phyloP scores from a whole-genome alignment of 108 stramenopile species.

The Aureococcus anophagefferens region DNA sequence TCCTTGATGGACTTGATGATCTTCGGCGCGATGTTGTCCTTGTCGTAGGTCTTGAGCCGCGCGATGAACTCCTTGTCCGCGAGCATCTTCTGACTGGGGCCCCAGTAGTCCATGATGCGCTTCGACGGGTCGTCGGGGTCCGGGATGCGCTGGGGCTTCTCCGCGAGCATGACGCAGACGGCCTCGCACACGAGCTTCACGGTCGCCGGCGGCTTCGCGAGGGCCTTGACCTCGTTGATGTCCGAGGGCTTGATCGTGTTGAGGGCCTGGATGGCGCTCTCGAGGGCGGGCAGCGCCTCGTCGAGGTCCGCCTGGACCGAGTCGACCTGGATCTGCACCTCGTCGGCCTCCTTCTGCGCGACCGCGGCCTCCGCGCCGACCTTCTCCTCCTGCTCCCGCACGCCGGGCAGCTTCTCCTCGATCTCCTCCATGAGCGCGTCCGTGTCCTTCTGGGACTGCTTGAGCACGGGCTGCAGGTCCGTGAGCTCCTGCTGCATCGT shows the following conservation, averaged over 20 bases:
- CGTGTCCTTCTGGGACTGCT: constrained; percentile 30
- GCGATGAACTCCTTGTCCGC: constrained; percentile 36
- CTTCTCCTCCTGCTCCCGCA: constrained; percentile 36
- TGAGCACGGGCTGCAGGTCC: constrained; percentile 43
- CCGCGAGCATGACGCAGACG: constrained; percentile 48
- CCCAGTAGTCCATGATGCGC: constrained; percentile 59
- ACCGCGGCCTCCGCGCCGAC: constrained; percentile 40
- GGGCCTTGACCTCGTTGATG: constrained; percentile 47
- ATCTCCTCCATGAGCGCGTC: constrained; percentile 46
- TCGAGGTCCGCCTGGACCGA: constrained; percentile 53
- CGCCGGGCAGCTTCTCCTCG: constrained; percentile 45
- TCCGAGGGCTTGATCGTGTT: constrained; percentile 40
- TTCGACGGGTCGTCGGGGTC: constrained; percentile 53
- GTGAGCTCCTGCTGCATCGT: constrained; percentile 36
- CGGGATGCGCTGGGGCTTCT: constrained; percentile 42
- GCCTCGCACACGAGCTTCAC: constrained; percentile 53
- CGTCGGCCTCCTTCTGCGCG: constrained; percentile 45
- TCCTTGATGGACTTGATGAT: constrained; percentile 36
- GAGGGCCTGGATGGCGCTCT: constrained; percentile 41
- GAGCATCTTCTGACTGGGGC: constrained; percentile 43
- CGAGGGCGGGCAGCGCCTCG: constrained; percentile 46
- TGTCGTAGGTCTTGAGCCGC: constrained; percentile 45
- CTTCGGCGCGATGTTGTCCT: constrained; percentile 43
- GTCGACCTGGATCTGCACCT: constrained; percentile 40
- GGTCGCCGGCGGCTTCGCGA: constrained; percentile 50